phyloP scores from a whole-genome alignment of 768 basidiomycete genomes.

The Macrolepiota albuminosa region DNA sequence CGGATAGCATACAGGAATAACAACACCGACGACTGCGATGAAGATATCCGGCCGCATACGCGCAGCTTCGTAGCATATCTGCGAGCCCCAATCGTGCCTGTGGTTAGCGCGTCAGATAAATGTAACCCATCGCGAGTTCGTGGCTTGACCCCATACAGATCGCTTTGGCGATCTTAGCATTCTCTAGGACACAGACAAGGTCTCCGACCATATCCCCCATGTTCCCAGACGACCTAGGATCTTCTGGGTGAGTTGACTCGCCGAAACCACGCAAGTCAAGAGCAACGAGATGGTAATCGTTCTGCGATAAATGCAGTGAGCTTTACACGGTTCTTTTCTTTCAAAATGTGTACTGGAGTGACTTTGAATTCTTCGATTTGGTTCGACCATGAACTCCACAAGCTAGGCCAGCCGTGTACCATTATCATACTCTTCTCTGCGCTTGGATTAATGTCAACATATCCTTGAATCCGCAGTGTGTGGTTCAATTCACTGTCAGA shows the following conservation, averaged over 20 bases:
- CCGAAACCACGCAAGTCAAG: slow-evolving; percentile 72
- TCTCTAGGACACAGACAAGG: slow-evolving; percentile 54
- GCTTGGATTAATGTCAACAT: slow-evolving; percentile 56
- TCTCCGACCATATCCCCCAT: slow-evolving; percentile 61
- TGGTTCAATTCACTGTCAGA: not conserved
- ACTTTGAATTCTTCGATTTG: slow-evolving; percentile 69
- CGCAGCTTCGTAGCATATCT: slow-evolving; percentile 64
- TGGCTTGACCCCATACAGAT: slow-evolving; percentile 58
- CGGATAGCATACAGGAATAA: slow-evolving; percentile 47
- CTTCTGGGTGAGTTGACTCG: slow-evolving; percentile 59
- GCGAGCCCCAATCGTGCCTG: slow-evolving; percentile 77
- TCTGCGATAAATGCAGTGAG: slow-evolving; percentile 23
- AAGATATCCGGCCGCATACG: slow-evolving; percentile 64
- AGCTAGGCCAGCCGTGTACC: slow-evolving; percentile 77
- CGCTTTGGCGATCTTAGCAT: slow-evolving; percentile 43
- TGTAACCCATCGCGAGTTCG: not conserved
- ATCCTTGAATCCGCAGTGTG: slow-evolving; percentile 33
- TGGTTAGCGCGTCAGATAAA: not conserved
- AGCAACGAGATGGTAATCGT: slow-evolving; percentile 56
- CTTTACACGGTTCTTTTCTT: not conserved
- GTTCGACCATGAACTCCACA: slow-evolving; percentile 72
- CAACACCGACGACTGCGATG: slow-evolving; percentile 49
- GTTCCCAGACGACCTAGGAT: slow-evolving; percentile 52
- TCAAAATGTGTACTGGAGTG: not conserved
- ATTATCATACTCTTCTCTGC: slow-evolving; percentile 52